Evolutionary conservation across 108 stramenopile genomes (phyloP), one percentile per base, ranked within the genome.

Genomic region (Parietichytrium sp.): DNA sequence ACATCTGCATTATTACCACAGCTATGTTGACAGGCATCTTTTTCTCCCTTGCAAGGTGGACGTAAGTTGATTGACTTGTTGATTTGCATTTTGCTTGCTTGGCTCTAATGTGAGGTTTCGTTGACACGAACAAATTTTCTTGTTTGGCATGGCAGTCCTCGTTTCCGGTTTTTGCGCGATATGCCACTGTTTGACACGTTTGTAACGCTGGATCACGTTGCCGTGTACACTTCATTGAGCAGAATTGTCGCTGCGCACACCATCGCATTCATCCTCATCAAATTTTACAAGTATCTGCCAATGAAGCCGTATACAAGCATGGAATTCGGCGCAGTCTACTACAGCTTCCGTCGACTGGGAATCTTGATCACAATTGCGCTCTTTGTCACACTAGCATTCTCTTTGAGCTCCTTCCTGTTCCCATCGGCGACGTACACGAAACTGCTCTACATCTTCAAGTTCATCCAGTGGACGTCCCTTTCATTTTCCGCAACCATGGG

Each of bases 281-380:
- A 72, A n/a, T 38, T 72, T 42, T 72, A 45, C 61, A 72, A 72
- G 42, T 38, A 33, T 33, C 10, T 3, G 61, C 61, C 16, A 7
- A 42, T 72, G 0, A 33, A n/a, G 10, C 20, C 20, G 15, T 72
- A 25, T 2, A 23, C 45, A 33, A 45, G 36, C 25, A n/a, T 72
- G 20, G 61, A 72, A n/a, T 72, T 45, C 61, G 61, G 61, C 2
- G 45, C 45, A 7, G 7, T 72, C 38, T 72, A 72, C 42, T 72
- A 72, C 45, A 72, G 61, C 33, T 0, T 36, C 12, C 6, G 10
- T 1, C 61, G 33, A 12, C 10, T 72, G 23, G 10, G 36, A 23
- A 27, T 15, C 13, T 25, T 72, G 29, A 25, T 42, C 61, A 7
- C 45, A 10, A 13, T 31, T 38, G 2, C 12, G 29, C 20, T 38